Base-by-base conservation (phyloP, 2,329 filamentous ascomycete genomes). In the Monilinia polystroma region DNA sequence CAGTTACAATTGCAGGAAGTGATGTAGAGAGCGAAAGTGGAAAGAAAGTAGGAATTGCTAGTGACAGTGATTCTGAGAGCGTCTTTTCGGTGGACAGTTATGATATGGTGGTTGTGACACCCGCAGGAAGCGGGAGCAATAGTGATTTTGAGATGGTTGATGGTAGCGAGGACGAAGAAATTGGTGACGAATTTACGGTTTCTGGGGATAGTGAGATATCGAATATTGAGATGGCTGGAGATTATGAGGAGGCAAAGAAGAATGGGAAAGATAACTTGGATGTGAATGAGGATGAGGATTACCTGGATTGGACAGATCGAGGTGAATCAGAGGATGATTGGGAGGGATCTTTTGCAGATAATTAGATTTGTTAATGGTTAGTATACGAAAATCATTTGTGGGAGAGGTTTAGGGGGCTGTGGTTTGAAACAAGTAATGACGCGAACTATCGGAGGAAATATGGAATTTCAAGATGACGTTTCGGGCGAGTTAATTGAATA, bases 31-130 rank as follows among this genome's bases (percentile, higher is more conserved):
- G 58, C 12, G 45, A 18, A 4, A 3, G 12, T 26, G 26, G n/a
- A 4, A 51, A 20, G 10, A 4, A 14, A 12, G 49, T 5, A 20
- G 11, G 11, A 12, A 5, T 55, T 1, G 3, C 32, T 12, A n/a
- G 10, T 51, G 58, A 38, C 26, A 26, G 53, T 59, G n/a, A 52
- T 58, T 5, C 41, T 3, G 32, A 53, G 18, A 58, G 52, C 18
- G 2, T 52, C 8, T 59, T 51, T 20, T 65, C 63, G 20, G 11
- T 18, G 43, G 53, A 49, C 8, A 65, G 43, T 16, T 65, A 65
- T 65, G 63, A 49, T 16, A 65, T 65, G 53, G 58, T 29, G 47
- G 8, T 23, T 38, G 29, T 59, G n/a, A 65, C 53, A 16, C 63
- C 63, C 18, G n/a, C 20, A 12, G 59, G 59, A 29, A 65, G 63